These are phyloP conservation scores for Volvox reticuliferus DNA, from an alignment of 139 green algal genomes.

Conservation along the genomic window DNA sequence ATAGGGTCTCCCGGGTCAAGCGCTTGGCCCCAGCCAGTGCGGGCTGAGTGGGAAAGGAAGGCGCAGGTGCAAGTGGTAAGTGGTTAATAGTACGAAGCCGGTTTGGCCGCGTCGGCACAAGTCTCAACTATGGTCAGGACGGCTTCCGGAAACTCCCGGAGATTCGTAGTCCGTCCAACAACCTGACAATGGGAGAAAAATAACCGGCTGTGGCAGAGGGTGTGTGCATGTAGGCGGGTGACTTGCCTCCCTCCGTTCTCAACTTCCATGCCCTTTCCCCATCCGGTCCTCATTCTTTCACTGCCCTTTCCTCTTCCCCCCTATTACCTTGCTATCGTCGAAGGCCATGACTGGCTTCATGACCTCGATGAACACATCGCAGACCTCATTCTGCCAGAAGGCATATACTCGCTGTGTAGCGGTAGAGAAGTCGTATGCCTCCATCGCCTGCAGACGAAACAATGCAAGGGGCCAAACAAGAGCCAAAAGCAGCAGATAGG, in stretches of 20 bases:
- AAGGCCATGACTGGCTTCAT: constrained; percentile 49
- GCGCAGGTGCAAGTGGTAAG: no score
- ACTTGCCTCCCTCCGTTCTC: background rate
- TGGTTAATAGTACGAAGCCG: no score
- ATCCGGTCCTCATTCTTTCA: background rate
- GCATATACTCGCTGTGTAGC: constrained; percentile 87
- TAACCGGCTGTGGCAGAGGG: no score
- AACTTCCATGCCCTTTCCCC: no score
- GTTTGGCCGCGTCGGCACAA: no score
- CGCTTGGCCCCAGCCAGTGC: constrained; percentile 67
- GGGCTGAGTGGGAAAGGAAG: background rate
- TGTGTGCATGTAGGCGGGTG: background rate
- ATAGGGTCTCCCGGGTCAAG: constrained; percentile 77
- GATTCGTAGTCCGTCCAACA: no score
- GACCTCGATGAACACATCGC: constrained; percentile 91
- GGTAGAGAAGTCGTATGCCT: constrained; percentile 89
- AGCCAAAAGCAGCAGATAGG: no score
- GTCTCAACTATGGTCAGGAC: no score
- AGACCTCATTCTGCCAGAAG: constrained; percentile 96
- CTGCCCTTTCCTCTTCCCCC: no score
- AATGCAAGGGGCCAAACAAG: no score
- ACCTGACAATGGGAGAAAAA: no score
- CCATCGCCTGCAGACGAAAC: constrained; percentile 63
- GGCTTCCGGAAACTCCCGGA: no score
- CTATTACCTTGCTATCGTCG: constrained; percentile 74